Evolutionary conservation across 1,139 yeast species (phyloP).

Genomic region (Candida smagusa): DNA sequence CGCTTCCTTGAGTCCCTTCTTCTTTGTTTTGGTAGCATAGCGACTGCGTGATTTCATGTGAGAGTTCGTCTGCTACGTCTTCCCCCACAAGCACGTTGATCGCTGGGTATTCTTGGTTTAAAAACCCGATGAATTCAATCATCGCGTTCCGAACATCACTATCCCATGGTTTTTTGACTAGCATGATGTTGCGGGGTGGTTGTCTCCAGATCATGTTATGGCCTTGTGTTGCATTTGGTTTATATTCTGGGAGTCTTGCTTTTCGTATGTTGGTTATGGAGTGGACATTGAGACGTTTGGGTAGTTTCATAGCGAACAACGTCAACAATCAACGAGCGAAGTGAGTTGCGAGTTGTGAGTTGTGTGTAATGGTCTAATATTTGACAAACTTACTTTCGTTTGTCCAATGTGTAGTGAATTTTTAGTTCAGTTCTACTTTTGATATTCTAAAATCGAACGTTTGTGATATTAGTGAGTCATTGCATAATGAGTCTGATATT

Average conservation of each 20-base stretch:
- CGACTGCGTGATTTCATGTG: conserved; percentile 30
- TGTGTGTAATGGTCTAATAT: no score
- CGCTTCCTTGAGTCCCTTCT: conserved; percentile 8
- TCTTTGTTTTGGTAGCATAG: conserved; percentile 6
- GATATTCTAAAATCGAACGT: no score
- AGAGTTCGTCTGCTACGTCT: conserved; percentile 72
- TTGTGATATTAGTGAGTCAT: no score
- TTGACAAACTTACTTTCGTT: no score
- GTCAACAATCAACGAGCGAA: no score
- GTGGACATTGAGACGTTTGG: conserved; percentile 7
- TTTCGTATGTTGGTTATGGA: conserved; percentile 8
- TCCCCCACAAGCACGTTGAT: conserved; percentile 74
- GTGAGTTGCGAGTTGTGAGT: no score
- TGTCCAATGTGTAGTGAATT: no score
- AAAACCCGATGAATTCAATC: conserved; percentile 55
- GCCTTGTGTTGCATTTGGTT: conserved; percentile 43
- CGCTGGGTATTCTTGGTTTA: conserved; percentile 59
- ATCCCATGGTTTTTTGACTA: conserved; percentile 86
- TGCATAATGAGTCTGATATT: no score
- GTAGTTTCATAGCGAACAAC: no score
- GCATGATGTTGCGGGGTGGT: conserved; percentile 65
- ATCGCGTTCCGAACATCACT: conserved; percentile 61
- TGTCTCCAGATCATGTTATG: conserved; percentile 44
- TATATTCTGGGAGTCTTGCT: conserved; percentile 35
- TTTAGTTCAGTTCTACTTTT: no score